Evolutionary conservation across 495 filamentous ascomycete species (phyloP), one percentile per base, ranked within the genome.

Genomic region (Lasiosphaeria miniovina): DNA sequence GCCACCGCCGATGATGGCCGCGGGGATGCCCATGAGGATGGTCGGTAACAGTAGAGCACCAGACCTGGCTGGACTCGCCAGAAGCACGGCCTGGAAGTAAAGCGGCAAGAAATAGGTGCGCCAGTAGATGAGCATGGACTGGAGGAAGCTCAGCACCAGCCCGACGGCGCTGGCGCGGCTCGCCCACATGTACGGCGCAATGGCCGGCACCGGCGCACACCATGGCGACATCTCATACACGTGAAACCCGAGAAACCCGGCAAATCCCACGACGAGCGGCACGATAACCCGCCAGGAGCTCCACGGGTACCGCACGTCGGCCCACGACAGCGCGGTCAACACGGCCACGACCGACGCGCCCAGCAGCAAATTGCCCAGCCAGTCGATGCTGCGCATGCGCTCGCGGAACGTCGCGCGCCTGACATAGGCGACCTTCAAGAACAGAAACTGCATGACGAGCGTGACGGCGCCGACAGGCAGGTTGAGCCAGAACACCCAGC

Each of bases 81-180:
- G 41, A 14, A 68, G 69, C 3, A 80, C 74, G 4, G 65, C 67
- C 52, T 81, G 77, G 67, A 82, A 82, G 61, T 80, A 82, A 7
- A 83, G 63, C 0, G 80, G 76, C 1, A 82, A 53, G 63, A 82
- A 81, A 60, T 75, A 80, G 46, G 68, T 61, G 70, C 80, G 33
- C 66, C 32, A 68, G 24, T 63, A 60, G 31, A 62, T 55, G 12
- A 70, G 24, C 12, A 64, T 38, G 41, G 49, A 59, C 15, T 61
- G 55, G 6, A 71, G 10, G 49, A 74, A 75, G 2, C 60, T 68
- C 10, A 61, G 32, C 7, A 63, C 49, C 48, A 62, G 64, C 15
- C 60, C 58, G 50, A 59, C 59, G 1, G 36, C n/a, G n/a, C n/a
- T 41, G 12, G 70, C 72, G 9, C 70, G 65, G 24, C 72, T 64